Conservation (phyloP, 495 filamentous ascomycete species). For the Penicillium longicatenatum region DNA sequence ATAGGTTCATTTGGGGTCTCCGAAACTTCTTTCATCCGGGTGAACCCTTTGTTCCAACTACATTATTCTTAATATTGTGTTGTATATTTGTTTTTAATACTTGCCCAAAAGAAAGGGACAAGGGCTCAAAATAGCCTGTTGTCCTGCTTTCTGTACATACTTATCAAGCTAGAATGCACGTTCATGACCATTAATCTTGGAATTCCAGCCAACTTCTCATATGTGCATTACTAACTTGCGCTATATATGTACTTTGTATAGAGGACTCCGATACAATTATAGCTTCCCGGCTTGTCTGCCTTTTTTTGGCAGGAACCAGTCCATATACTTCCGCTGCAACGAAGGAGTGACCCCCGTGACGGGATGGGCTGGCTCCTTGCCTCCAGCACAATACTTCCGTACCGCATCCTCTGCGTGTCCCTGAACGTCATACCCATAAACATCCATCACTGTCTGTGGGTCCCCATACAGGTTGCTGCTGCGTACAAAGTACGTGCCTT, state of each 20-base stretch:
- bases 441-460: conserved; percentile 34
- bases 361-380: conserved; percentile 2
- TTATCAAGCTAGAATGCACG: conserved; percentile 3
- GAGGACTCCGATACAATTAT: neutral
- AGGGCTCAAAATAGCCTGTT: conserved; percentile 3
- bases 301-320: conserved; percentile 4
- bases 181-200: conserved; percentile 2
- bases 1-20: conserved; percentile 2
- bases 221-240: neutral
- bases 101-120: neutral
- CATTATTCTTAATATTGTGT: conserved; percentile 15
- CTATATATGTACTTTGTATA: neutral
- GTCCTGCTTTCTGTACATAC: conserved; percentile 20
- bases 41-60: conserved; percentile 5
- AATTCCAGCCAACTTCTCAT: neutral
- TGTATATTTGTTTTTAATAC: conserved; percentile 23
- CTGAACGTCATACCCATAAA: conserved; percentile 28
- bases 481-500: conserved; percentile 20
- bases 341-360: conserved; percentile 1
- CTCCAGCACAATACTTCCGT: neutral
- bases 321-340: conserved; percentile 7
- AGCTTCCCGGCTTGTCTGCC: conserved; percentile 4
- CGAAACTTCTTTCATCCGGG: neutral
- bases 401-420: conserved; percentile 13
- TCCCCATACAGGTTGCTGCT: conserved; percentile 48